Conservation (phyloP, 2,329 filamentous ascomycete genomes). For the Zasmidium cellare region DNA sequence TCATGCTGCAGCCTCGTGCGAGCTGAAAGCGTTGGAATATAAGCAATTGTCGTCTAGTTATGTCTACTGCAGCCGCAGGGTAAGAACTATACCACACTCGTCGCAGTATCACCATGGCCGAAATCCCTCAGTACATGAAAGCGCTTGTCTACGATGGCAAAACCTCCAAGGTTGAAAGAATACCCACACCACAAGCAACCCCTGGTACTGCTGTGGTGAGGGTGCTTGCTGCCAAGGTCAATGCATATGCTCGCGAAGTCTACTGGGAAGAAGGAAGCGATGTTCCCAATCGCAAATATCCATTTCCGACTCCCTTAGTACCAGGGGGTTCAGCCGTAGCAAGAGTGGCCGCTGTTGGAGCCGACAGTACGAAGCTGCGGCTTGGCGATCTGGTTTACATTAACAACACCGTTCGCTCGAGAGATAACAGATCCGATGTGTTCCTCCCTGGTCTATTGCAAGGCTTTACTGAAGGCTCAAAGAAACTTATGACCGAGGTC, state of each 20-base stretch:
- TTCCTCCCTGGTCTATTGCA: conserved; percentile 32
- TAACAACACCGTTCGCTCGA: conserved; percentile 37
- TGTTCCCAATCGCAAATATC: conserved; percentile 24
- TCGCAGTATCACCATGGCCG: too few relatives aligned
- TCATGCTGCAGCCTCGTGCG: too few relatives aligned
- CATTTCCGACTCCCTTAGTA: conserved; percentile 37
- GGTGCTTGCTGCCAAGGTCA: background rate
- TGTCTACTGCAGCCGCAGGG: too few relatives aligned
- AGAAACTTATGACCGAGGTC: conserved; percentile 35
- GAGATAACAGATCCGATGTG: conserved; percentile 37
- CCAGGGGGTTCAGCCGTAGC: conserved; percentile 38
- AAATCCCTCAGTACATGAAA: too few relatives aligned
- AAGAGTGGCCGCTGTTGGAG: conserved; percentile 37
- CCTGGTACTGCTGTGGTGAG: background rate
- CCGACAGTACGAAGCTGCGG: conserved; percentile 36
- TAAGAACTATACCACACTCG: too few relatives aligned
- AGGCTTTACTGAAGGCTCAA: conserved; percentile 27
- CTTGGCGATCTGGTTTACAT: conserved; percentile 40
- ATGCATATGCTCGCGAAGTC: background rate
- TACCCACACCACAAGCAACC: background rate
- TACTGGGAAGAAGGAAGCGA: background rate
- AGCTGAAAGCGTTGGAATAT: too few relatives aligned
- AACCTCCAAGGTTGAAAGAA: background rate
- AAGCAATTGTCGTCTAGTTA: too few relatives aligned
- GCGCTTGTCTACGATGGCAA: background rate